Evolutionary conservation across 148 eudicot genomes (phyloP), one percentile per base, ranked within the genome.

Genomic region (Rhododendron simsii): DNA sequence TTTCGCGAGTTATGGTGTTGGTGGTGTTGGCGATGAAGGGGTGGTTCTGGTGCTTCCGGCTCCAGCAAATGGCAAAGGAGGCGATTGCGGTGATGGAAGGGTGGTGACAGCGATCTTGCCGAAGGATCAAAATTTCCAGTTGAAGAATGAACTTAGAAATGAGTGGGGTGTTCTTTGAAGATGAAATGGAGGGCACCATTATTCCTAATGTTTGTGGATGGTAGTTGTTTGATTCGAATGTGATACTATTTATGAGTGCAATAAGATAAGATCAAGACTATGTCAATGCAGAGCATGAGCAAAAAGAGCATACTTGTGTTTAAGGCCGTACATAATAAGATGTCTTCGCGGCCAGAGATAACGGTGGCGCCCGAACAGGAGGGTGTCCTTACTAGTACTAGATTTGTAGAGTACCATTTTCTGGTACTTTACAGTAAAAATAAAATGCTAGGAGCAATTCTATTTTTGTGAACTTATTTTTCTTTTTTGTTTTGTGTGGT

Each of bases 21-120:
- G 80, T 8, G 95, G 94, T 10, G 89, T 91, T 16, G 98, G 94
- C 9, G 94, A 93, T 2, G 88, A 88, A 44, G 98, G 98, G 61
- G 90, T 80, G 18, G 90, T 94, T 48, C 41, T 92, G 87, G 93
- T 96, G 51, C 87, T 91, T 81, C 92, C 94, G 0, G 91, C 86
- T 26, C 82, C 87, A 4, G 28, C 67, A 57, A 41, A 76, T 41
- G 82, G 57, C 51, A 69, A 51, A 44, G 80, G 67, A 21, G 83
- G 76, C 18, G 48, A 5, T 71, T 1, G 39, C 2, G 20, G 73
- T 0, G 91, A 9, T 21, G 90, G 89, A 3, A 90, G 88, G 63
- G 81, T 78, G 65, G 84, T 93, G 35, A 87, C 90, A 5, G 87
- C 86, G 48, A 80, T 83, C 1, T n/a, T 96, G 47, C 94, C 96